Percentiles rank a stretch among this genome's conserved stretches.
phyloP scores from a whole-genome alignment of 2,329 filamentous ascomycete genomes.

The Cryphonectria japonica region DNA sequence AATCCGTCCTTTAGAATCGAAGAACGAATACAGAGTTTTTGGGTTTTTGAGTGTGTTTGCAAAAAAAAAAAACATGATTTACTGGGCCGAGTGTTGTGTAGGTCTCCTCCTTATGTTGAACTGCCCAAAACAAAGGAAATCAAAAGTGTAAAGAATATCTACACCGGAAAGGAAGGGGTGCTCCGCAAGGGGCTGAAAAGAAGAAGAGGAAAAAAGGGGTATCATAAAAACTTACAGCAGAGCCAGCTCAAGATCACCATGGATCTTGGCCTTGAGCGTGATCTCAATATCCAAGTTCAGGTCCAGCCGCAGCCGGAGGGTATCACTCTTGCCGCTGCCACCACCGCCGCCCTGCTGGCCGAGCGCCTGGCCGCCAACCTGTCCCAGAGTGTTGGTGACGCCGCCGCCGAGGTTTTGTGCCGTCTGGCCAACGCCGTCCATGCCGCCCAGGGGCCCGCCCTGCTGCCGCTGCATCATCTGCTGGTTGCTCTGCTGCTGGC shows the following conservation, averaged over 20 bases:
- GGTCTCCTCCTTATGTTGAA: conserved; percentile 6
- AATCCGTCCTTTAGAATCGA: conserved; percentile 28
- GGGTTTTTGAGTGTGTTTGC: neutral
- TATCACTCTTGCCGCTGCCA: conserved; percentile 60
- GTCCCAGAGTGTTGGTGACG: conserved; percentile 43
- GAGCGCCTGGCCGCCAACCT: conserved; percentile 33
- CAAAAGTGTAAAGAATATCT: neutral
- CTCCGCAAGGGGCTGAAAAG: conserved; percentile 1
- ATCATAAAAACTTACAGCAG: conserved; percentile 55
- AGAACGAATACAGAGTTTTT: conserved; percentile 25
- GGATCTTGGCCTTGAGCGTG: conserved; percentile 81
- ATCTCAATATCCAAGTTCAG: conserved; percentile 85
- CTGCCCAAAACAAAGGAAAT: neutral
- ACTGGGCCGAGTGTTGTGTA: conserved; percentile 1
- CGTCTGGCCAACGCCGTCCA: conserved; percentile 43
- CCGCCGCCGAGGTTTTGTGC: conserved; percentile 46
- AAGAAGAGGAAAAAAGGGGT: conserved; percentile 1
- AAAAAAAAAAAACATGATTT: neutral
- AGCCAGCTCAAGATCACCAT: conserved; percentile 80
- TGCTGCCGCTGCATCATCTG: conserved; percentile 38
- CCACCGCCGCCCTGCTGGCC: conserved; percentile 33
- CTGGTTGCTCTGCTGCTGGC: conserved; percentile 34
- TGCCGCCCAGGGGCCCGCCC: conserved; percentile 42
- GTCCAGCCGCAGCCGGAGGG: conserved; percentile 74
- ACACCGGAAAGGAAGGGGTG: neutral